Percentiles rank a stretch among this genome's conserved stretches.
phyloP scores from a whole-genome alignment of 2,329 filamentous ascomycete species.

The Exophiala spinifera region DNA sequence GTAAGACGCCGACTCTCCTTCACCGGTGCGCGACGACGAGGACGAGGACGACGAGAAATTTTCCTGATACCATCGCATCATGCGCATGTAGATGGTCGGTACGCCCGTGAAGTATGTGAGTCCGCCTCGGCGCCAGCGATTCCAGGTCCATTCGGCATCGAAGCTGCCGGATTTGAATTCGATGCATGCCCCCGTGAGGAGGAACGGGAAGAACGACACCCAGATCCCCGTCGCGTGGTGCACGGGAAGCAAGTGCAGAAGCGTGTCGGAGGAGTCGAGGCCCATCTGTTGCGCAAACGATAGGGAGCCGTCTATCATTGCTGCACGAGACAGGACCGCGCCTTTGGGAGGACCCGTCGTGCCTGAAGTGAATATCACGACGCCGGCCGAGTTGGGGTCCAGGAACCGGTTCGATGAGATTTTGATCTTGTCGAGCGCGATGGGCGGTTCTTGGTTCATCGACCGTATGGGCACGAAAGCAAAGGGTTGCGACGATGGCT shows the following conservation, averaged over 20 bases:
- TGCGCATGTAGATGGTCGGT: constrained; percentile 44
- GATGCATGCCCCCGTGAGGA: constrained; percentile 40
- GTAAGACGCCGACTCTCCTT: constrained; percentile 34
- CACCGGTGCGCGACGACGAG: constrained; percentile 15
- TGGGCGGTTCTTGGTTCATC: constrained; percentile 19
- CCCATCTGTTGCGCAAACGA: constrained; percentile 30
- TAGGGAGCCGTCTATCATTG: constrained; percentile 30
- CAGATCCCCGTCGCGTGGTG: constrained; percentile 33
- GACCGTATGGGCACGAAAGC: constrained; percentile 30
- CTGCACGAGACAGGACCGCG: constrained; percentile 25
- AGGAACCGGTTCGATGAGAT: constrained; percentile 33
- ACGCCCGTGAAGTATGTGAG: constrained; percentile 42
- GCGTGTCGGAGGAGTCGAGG: constrained; percentile 32
- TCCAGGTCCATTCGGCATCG: constrained; percentile 39
- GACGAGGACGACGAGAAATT: constrained; percentile 2
- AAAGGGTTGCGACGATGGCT: constrained; percentile 26
- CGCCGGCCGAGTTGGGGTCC: constrained; percentile 34
- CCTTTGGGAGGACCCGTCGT: constrained; percentile 32
- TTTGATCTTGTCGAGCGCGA: constrained; percentile 24
- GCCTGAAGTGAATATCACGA: constrained; percentile 33
- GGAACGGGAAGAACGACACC: constrained; percentile 38
- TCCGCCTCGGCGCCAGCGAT: constrained; percentile 36
- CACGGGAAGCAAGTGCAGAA: constrained; percentile 37
- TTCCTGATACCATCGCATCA: constrained; percentile 36
- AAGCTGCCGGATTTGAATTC: constrained; percentile 44